These are phyloP conservation scores for Chrysanthemum makinoi DNA, from an alignment of 129 eudicot genomes.

Conservation along the genomic window DNA sequence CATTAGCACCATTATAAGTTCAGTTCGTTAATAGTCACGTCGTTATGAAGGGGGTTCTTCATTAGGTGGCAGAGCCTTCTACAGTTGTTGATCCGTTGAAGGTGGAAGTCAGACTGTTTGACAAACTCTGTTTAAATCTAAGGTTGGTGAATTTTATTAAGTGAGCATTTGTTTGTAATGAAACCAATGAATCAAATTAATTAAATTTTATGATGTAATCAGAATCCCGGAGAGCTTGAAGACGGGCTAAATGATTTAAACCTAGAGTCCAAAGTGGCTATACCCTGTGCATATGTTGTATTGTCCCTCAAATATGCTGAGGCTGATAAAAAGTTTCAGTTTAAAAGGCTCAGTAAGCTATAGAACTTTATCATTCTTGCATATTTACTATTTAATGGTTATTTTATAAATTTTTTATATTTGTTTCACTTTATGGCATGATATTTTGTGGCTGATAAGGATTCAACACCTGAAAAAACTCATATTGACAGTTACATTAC, in stretches of 20 bases:
- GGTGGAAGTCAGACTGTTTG: too few relatives aligned
- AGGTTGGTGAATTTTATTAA: too few relatives aligned
- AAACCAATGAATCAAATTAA: not conserved
- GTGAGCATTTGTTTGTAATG: too few relatives aligned
- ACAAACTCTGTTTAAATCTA: too few relatives aligned
- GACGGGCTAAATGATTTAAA: constrained; percentile 85
- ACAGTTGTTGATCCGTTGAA: too few relatives aligned
- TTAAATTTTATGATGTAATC: constrained; percentile 9
- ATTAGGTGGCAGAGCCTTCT: too few relatives aligned
- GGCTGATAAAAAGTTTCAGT: constrained; percentile 84
- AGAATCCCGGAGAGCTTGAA: constrained; percentile 84
- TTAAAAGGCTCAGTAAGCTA: constrained; percentile 77
- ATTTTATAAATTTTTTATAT: not conserved
- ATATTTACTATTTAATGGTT: not conserved
- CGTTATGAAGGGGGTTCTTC: too few relatives aligned
- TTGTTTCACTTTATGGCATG: constrained; percentile 40
- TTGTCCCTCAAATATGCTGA: constrained; percentile 52
- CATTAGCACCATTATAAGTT: too few relatives aligned
- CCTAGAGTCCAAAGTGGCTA: constrained; percentile 73
- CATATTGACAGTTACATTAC: constrained; percentile 71
- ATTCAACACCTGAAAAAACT: constrained; percentile 75
- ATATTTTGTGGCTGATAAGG: constrained; percentile 77
- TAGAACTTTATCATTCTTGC: constrained; percentile 14
- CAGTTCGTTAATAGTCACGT: too few relatives aligned
- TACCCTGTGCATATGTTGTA: constrained; percentile 69